Evolutionary conservation across 2,329 filamentous ascomycete species (phyloP), one percentile per base, ranked within the genome.

Genomic region (Stachybotrys chlorohalonatus): DNA sequence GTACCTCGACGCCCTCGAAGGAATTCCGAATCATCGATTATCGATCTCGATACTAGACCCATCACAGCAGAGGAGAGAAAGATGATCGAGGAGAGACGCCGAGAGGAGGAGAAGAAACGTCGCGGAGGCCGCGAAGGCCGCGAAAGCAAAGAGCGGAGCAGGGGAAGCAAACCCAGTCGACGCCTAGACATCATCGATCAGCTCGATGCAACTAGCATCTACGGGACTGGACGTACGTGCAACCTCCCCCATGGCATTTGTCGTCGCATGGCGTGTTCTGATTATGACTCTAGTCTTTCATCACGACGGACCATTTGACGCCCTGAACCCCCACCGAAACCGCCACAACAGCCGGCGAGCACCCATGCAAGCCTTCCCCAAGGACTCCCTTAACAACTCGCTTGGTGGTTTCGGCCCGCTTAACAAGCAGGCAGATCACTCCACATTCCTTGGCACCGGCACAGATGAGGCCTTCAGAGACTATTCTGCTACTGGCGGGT

Each of bases 301-400:
- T 65, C 94, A 99, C 66, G 94, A 97, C 65, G 94, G 94, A 1
- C 94, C 94, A 5, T 99, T 96, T 64, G 94, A 99, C 71, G 94
- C 94, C 17, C 89, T 94, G 69, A 95, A 96, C 70, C 91, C 94
- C 5, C 89, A 95, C 69, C 89, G 94, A 60, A 99, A 97, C 71
- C 85, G 89, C 55, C 88, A 89, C 66, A 89, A 86, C 63, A 85
- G 87, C 64, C 84, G 86, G 57, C 85, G 88, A 54, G 91, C 94
- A 7, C 94, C 94, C 1, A 96, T 99, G 90, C 86, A 95, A 68
- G 94, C 94, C 2, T 99, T 97, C 71, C 90, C 94, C 24, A 89
- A 90, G 64, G 90, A 89, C 63, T 96, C 91, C 1, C 81, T 89
- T 57, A 99, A 99, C 76, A 97, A 96, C 76, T 86, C 86, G 1